Base-by-base conservation (phyloP, 2,329 filamentous ascomycete genomes). In the Dothistroma pini region DNA sequence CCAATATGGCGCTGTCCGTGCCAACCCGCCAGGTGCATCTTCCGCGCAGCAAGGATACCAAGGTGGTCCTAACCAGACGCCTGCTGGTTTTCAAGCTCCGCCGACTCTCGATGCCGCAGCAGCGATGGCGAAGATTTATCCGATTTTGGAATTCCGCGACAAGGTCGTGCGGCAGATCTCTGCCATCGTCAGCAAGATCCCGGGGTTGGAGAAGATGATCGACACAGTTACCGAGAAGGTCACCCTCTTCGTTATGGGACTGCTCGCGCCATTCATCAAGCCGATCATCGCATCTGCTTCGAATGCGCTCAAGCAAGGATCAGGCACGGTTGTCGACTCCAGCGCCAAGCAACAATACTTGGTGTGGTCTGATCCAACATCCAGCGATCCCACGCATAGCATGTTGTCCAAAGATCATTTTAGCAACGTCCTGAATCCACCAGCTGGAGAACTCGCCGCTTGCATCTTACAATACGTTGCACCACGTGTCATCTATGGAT, bases 151-250 rank as follows among this genome's bases (percentile, higher is more conserved):
- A 62, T 99, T 97, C 81, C 86, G 93, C 62, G 95, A 99, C 79
- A 95, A 89, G 71, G 92, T 99, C 58, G 93, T 97, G 55, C 91
- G 91, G 68, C 85, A 88, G 47, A 92, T 99, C 75, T 91, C 87
- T 71, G 84, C 86, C 44, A 89, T 92, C 56, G 91, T 97, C 67
- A 87, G 92, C 69, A 97, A 96, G 79, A 89, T 99, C 44, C 95
- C 95, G 0, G 93, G 93, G 0, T 82, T 99, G 4, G 91, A 96
- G 76, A 79, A 88, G 63, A 80, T 97, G n/a, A 86, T 97, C 22
- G 93, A 97, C 66, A 93, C 91, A 69, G 96, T 99, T 70, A 91
- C 89, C 59, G 95, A 99, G 78, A 93, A 90, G 1, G 81, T 99
- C 47, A 96, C 93, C 0, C 83, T 96, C 7, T 97, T 97, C 73